These are phyloP conservation scores for Hypoxylon sp. DNA, from an alignment of 2,329 filamentous ascomycete genomes.

Conservation along the genomic window DNA sequence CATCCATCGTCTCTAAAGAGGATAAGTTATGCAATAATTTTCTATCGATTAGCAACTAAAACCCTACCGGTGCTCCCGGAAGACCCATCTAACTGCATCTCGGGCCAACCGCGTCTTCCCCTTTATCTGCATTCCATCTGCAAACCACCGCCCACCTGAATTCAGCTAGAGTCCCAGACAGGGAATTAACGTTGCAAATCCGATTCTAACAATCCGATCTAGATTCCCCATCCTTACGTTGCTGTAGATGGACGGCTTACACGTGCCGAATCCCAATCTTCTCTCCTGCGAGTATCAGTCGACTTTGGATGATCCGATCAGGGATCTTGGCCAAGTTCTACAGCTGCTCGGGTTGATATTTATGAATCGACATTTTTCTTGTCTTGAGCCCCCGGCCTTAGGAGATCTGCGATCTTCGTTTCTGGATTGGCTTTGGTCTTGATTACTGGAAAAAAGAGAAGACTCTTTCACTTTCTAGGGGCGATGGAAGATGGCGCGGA, in stretches of 20 bases:
- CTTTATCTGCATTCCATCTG: not conserved
- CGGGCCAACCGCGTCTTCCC: not conserved
- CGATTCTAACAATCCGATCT: constrained; percentile 26
- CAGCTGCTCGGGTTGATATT: constrained; percentile 14
- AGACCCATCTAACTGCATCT: not conserved
- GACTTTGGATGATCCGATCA: constrained; percentile 24
- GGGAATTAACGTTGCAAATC: constrained; percentile 7
- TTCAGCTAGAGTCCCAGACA: not conserved
- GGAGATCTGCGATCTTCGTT: constrained; percentile 32
- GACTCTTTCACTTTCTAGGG: constrained; percentile 4
- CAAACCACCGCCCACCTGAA: not conserved
- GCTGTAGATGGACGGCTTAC: not conserved
- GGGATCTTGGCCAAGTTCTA: not conserved
- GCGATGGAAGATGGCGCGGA: constrained; percentile 4
- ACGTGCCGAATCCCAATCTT: constrained; percentile 11
- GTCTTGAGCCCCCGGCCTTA: constrained; percentile 18
- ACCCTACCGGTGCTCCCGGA: not conserved
- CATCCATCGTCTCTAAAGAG: constrained; percentile 3
- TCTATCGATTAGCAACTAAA: constrained; percentile 20
- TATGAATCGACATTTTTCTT: constrained; percentile 26
- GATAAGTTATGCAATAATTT: constrained; percentile 7
- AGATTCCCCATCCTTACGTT: constrained; percentile 17
- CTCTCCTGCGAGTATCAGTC: constrained; percentile 28
- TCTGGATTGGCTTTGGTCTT: constrained; percentile 11
- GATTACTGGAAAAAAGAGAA: constrained; percentile 1